These are phyloP conservation scores for Sphaerulina populicola DNA, from an alignment of 2,329 filamentous ascomycete genomes.

Conservation along the genomic window DNA sequence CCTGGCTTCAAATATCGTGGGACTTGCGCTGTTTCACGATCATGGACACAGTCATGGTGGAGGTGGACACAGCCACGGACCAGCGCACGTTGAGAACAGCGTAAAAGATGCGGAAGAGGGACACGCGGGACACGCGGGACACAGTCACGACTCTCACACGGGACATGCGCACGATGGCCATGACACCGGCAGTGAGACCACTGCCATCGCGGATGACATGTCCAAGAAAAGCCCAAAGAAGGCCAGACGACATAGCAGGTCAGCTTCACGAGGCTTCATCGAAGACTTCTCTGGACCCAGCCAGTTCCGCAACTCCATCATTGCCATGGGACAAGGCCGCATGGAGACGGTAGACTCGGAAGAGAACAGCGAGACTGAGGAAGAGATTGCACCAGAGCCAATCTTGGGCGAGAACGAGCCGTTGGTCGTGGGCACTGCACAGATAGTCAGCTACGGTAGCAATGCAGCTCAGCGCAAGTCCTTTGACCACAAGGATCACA, in stretches of 20 bases:
- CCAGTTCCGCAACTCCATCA: conserved; percentile 85
- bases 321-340: conserved; percentile 58
- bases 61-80: conserved; percentile 45
- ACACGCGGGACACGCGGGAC: conserved; percentile 46
- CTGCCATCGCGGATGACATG: conserved; percentile 22
- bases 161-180: conserved; percentile 54
- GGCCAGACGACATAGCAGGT: conserved; percentile 52
- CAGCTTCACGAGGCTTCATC: conserved; percentile 46
- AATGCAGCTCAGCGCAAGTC: conserved; percentile 25
- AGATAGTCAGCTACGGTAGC: conserved; percentile 28
- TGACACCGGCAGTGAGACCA: conserved; percentile 47
- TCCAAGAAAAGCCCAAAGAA: conserved; percentile 11
- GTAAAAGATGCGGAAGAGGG: conserved; percentile 45
- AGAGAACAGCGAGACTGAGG: conserved; percentile 45
- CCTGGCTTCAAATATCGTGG: conserved; percentile 77
- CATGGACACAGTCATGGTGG: conserved; percentile 76
- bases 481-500: conserved; percentile 50
- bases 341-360: conserved; percentile 49
- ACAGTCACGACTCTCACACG: conserved; percentile 44
- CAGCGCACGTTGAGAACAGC: conserved; percentile 31
- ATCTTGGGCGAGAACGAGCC: conserved; percentile 9
- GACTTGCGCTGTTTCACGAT: conserved; percentile 84
- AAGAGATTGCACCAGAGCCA: conserved; percentile 18
- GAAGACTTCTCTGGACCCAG: conserved; percentile 74
- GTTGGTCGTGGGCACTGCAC: conserved; percentile 28